Evolutionary conservation across 345 rosid genomes (phyloP).

Genomic region (Sapria himalayana): DNA sequence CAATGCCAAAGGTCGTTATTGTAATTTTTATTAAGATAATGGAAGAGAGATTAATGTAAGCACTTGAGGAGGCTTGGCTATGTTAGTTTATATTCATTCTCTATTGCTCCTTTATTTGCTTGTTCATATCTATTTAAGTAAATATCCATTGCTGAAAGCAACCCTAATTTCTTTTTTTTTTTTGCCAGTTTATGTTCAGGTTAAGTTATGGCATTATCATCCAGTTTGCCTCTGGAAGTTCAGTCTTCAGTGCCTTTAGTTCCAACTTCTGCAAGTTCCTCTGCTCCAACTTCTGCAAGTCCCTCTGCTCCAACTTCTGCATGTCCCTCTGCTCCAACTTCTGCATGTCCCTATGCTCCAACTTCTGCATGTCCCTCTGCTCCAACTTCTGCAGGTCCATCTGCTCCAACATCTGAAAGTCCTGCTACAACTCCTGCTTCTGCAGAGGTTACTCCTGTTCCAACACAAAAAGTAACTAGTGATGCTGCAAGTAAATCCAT

Average conservation of each 20-base stretch:
- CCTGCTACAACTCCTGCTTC: slow-evolving; percentile 6
- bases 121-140: too few relatives aligned
- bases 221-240: slow-evolving; percentile 12
- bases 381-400: slow-evolving; percentile 3
- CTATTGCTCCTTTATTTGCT: too few relatives aligned
- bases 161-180: too few relatives aligned
- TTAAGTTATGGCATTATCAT: slow-evolving; percentile 10
- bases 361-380: slow-evolving; percentile 2
- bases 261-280: slow-evolving; percentile 1
- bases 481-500: slow-evolving; percentile 2
- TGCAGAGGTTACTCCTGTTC: neutral
- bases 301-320: slow-evolving; percentile 4
- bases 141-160: too few relatives aligned
- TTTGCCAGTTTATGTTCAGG: neutral
- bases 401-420: slow-evolving; percentile 4
- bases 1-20: too few relatives aligned
- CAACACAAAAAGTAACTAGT: slow-evolving; percentile 4
- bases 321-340: too few relatives aligned
- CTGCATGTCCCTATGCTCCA: slow-evolving; percentile 5
- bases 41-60: too few relatives aligned
- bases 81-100: too few relatives aligned
- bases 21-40: too few relatives aligned
- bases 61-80: too few relatives aligned
- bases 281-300: slow-evolving; percentile 4
- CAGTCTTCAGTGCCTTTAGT: slow-evolving; percentile 6